Evolutionary conservation across 768 basidiomycete species (phyloP).

Genomic region (Crepidotus variabilis): DNA sequence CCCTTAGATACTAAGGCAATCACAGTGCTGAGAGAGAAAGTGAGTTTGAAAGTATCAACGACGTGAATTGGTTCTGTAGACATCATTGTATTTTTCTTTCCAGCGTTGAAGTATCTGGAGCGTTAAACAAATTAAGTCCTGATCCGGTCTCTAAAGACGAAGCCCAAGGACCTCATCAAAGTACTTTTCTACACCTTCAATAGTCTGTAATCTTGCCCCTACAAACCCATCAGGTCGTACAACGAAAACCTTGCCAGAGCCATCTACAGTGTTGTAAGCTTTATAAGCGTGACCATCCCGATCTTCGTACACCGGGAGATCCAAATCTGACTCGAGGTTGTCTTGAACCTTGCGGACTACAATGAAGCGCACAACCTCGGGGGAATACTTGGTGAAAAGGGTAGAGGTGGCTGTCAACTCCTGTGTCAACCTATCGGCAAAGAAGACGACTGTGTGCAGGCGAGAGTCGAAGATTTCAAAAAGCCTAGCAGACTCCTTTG

Average conservation of each 20-base stretch:
- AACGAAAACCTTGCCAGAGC: conserved; percentile 49
- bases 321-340: neutral
- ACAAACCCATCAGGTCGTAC: conserved; percentile 29
- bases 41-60: too few relatives aligned
- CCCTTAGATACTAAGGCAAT: too few relatives aligned
- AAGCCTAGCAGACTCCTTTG: conserved; percentile 11
- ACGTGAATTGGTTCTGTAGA: too few relatives aligned
- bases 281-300: conserved; percentile 21
- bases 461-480: conserved; percentile 25
- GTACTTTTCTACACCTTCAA: conserved; percentile 2
- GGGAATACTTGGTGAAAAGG: neutral
- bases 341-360: conserved; percentile 6
- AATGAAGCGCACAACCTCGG: conserved; percentile 9
- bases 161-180: neutral
- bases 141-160: neutral
- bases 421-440: conserved; percentile 19
- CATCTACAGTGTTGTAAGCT: conserved; percentile 39
- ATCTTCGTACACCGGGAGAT: conserved; percentile 20
- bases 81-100: too few relatives aligned
- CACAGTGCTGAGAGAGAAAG: too few relatives aligned
- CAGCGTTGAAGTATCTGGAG: too few relatives aligned
- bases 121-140: too few relatives aligned
- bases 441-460: conserved; percentile 31
- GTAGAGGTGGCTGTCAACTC: conserved; percentile 1
- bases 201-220: conserved; percentile 15